A percentile compares a stretch with the other conserved stretches of the same genome.
phyloP scores from a whole-genome alignment of 2,329 filamentous ascomycete genomes.

The Ceratocystis cacaofunesta region DNA sequence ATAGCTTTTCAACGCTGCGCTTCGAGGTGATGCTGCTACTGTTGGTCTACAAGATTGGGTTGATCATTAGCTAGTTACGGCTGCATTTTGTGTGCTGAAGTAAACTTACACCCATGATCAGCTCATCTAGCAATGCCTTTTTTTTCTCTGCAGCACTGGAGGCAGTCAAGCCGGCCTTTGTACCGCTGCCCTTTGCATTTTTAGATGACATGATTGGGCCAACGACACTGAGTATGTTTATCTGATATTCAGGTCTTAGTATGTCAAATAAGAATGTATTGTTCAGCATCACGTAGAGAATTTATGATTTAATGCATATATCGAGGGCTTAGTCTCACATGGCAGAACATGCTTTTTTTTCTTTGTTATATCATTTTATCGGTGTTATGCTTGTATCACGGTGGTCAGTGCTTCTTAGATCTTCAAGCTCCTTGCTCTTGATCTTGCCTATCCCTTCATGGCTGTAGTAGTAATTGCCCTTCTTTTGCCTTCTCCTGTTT shows the following conservation, averaged over 20 bases:
- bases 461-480: neutral
- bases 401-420: neutral
- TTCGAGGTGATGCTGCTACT: constrained; percentile 88
- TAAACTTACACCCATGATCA: constrained; percentile 39
- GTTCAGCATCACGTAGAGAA: constrained; percentile 8
- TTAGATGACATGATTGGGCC: neutral
- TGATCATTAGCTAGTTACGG: constrained; percentile 3
- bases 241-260: neutral
- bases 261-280: neutral
- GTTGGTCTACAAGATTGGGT: constrained; percentile 48
- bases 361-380: neutral
- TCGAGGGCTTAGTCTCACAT: neutral
- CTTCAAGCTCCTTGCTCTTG: neutral
- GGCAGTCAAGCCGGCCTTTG: constrained; percentile 7
- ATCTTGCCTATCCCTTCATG: neutral
- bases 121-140: constrained; percentile 29
- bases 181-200: neutral
- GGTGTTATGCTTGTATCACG: neutral
- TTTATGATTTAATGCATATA: constrained; percentile 8
- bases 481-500: neutral
- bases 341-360: neutral
- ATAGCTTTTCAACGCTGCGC: constrained; percentile 77
- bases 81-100: too few relatives aligned
- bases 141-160: constrained; percentile 17
- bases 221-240: neutral